Percentiles rank a stretch among this genome's conserved stretches.
Evolutionary conservation across 495 filamentous ascomycete species (phyloP).

Genomic region (Hypomontagnella monticulosa): DNA sequence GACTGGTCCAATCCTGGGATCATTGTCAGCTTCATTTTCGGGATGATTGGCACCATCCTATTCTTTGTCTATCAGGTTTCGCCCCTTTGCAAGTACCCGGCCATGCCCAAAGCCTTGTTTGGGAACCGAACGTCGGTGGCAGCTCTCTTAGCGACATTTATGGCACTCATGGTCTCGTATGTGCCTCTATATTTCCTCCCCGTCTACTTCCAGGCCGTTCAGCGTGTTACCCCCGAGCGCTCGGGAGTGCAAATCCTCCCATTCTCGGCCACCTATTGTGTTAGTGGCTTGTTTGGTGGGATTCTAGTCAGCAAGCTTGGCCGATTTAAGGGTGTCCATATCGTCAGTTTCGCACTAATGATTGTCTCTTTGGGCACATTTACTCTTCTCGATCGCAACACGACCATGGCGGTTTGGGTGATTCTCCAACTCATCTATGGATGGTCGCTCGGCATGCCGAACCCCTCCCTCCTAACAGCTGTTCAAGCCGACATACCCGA

Average conservation of each 20-base stretch:
- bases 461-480: not conserved
- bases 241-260: conserved; percentile 48
- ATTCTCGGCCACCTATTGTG: not conserved
- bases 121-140: conserved; percentile 46
- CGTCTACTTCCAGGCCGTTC: conserved; percentile 59
- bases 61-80: not conserved
- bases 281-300: not conserved
- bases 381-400: conserved; percentile 1
- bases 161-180: conserved; percentile 2
- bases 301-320: not conserved
- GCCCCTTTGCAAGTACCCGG: conserved; percentile 37
- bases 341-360: not conserved
- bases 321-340: not conserved
- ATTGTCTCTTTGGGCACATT: not conserved
- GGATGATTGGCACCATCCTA: not conserved
- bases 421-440: not conserved
- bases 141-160: conserved; percentile 44
- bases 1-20: conserved; percentile 25
- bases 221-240: conserved; percentile 42
- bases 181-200: conserved; percentile 57
- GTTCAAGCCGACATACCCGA: not conserved
- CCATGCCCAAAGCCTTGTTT: conserved; percentile 34
- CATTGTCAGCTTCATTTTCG: not conserved
- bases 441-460: not conserved
- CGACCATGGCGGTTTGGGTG: not conserved